Evolutionary conservation across 495 filamentous ascomycete species (phyloP).

Genomic region (Xylaria palmicola): DNA sequence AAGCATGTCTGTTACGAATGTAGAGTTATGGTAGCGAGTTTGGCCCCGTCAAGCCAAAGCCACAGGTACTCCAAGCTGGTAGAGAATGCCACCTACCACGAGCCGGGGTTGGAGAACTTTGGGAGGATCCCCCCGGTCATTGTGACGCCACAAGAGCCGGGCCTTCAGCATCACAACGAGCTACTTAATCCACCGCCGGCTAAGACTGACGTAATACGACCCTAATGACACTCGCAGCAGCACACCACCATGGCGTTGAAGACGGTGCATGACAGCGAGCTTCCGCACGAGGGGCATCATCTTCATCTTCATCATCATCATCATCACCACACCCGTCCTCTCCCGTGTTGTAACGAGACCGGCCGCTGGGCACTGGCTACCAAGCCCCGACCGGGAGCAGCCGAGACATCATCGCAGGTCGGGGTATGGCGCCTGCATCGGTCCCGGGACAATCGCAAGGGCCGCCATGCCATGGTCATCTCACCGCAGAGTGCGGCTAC

Average conservation of each 20-base stretch:
- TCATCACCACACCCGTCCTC: neutral
- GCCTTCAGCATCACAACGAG: neutral
- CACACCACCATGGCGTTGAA: neutral
- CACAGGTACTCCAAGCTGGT: neutral
- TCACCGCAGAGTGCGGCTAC: conserved; percentile 28
- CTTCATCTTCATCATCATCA: neutral
- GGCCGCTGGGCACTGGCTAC: neutral
- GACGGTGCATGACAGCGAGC: neutral
- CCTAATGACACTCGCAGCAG: no score
- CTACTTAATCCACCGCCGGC: neutral
- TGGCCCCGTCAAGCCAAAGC: no score
- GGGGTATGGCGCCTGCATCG: conserved; percentile 41
- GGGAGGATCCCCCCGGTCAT: neutral
- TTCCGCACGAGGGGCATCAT: neutral
- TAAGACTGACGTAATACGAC: neutral
- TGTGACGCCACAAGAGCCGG: neutral
- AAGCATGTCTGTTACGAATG: no score
- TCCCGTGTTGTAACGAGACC: neutral
- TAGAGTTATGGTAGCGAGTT: no score
- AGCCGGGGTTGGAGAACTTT: neutral
- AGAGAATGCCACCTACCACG: no score
- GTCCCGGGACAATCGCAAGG: conserved; percentile 69
- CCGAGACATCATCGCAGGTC: neutral
- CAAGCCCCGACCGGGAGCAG: neutral
- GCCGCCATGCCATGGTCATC: conserved; percentile 59